Percentiles rank a stretch among this genome's conserved stretches.
These are phyloP conservation scores for Marasmius fiardii DNA, from an alignment of 1,284 basidiomycete genomes.

Conservation along the genomic window DNA sequence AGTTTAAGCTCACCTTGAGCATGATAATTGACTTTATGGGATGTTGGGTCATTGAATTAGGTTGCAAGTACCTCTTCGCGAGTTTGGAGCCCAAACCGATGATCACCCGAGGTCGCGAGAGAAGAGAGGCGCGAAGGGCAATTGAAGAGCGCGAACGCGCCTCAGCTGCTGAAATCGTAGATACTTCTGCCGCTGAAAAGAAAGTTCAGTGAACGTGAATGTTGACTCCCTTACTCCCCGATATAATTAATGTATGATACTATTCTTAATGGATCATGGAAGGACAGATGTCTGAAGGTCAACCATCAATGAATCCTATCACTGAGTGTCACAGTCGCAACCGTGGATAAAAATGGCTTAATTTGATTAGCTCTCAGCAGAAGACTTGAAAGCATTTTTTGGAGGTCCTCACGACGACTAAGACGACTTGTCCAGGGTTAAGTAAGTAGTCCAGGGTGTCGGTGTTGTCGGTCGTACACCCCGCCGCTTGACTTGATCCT, in stretches of 20 bases:
- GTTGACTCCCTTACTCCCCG: not conserved
- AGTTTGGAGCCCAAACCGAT: constrained; percentile 84
- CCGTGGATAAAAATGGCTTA: no score
- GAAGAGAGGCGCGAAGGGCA: constrained; percentile 47
- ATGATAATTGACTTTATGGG: constrained; percentile 91
- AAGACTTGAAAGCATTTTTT: no score
- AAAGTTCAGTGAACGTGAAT: constrained; percentile 18
- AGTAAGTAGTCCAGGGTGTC: no score
- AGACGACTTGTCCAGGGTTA: no score
- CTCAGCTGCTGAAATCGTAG: not conserved
- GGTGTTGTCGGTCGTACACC: no score
- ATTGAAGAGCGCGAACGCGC: constrained; percentile 21
- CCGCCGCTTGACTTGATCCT: no score
- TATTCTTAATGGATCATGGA: not conserved
- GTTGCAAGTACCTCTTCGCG: constrained; percentile 87
- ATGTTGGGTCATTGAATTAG: constrained; percentile 81
- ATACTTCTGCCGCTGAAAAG: constrained; percentile 17
- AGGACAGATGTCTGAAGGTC: not conserved
- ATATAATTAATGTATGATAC: not conserved
- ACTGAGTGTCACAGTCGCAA: no score
- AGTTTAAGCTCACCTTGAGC: constrained; percentile 65
- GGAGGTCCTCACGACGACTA: no score
- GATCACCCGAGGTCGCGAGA: constrained; percentile 79
- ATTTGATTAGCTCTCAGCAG: no score
- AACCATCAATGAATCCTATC: not conserved